Evolutionary conservation across 495 filamentous ascomycete species (phyloP).

Genomic region (Penicillium bialowiezense): DNA sequence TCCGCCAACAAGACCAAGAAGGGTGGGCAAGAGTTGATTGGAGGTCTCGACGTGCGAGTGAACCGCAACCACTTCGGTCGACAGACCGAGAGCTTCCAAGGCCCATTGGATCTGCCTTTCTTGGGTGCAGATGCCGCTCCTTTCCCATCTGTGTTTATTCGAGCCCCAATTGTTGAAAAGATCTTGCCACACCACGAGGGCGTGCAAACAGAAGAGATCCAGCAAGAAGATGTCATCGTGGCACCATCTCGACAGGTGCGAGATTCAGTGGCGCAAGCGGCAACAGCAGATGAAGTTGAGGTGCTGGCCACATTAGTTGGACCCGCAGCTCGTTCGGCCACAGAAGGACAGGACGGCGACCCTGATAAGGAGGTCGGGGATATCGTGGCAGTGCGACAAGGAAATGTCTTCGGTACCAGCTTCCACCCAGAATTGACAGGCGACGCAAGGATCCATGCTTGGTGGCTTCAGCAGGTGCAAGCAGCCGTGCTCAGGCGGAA

Average conservation of each 20-base stretch:
- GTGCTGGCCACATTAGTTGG: slow-evolving; percentile 51
- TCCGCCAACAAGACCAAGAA: slow-evolving; percentile 84
- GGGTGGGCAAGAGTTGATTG: slow-evolving; percentile 90
- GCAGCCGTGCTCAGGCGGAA: slow-evolving; percentile 30
- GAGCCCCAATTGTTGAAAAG: slow-evolving; percentile 89
- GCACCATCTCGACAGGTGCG: slow-evolving; percentile 59
- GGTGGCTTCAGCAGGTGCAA: slow-evolving; percentile 83
- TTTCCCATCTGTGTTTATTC: slow-evolving; percentile 87
- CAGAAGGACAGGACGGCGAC: slow-evolving; percentile 33
- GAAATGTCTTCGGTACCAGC: slow-evolving; percentile 93
- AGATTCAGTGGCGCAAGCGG: slow-evolving; percentile 36
- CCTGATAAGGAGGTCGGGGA: slow-evolving; percentile 60
- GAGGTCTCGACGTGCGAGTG: slow-evolving; percentile 86
- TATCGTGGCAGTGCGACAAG: slow-evolving; percentile 87
- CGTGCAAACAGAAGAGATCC: slow-evolving; percentile 47
- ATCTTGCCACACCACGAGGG: slow-evolving; percentile 58
- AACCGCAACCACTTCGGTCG: slow-evolving; percentile 95
- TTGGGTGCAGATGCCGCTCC: slow-evolving; percentile 49
- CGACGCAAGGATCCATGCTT: slow-evolving; percentile 84
- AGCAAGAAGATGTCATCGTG: slow-evolving; percentile 59
- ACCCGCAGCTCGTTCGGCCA: slow-evolving; percentile 38
- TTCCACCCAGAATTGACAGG: slow-evolving; percentile 95
- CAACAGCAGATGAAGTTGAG: slow-evolving; percentile 46
- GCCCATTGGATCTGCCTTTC: slow-evolving; percentile 72
- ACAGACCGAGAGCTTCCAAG: slow-evolving; percentile 90